Conservation (phyloP, 1,284 basidiomycete genomes). For the Irpex sp. region DNA sequence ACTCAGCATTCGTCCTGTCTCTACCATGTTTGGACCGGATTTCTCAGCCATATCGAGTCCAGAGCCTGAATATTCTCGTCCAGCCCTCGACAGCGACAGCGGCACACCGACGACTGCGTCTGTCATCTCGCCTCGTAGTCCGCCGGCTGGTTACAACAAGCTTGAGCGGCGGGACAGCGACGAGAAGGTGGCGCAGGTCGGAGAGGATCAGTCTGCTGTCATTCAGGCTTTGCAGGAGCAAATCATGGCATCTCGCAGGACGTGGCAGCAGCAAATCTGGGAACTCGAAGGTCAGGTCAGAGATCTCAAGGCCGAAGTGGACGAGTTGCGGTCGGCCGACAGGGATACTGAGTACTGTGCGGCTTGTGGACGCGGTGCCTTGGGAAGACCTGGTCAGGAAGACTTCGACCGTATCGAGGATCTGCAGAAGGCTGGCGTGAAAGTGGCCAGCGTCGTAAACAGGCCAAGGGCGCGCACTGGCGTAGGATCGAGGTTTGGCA, state of each 20-base stretch:
- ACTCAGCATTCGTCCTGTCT: conserved; percentile 72
- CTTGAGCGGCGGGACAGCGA: conserved; percentile 29
- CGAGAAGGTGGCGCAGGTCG: conserved; percentile 29
- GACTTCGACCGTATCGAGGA: conserved; percentile 18
- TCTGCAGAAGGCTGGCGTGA: conserved; percentile 24
- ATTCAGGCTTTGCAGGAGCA: conserved; percentile 61
- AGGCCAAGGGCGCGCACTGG: conserved; percentile 67
- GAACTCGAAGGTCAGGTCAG: conserved; percentile 72
- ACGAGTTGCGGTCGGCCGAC: conserved; percentile 44
- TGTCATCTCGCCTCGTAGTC: conserved; percentile 50
- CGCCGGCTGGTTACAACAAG: conserved; percentile 28
- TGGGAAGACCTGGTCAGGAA: conserved; percentile 11
- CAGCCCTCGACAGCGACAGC: conserved; percentile 38
- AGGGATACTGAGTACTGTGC: conserved; percentile 47
- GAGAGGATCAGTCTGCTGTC: conserved; percentile 44
- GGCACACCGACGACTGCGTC: conserved; percentile 40
- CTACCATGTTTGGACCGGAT: conserved; percentile 68
- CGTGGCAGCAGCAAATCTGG: conserved; percentile 69
- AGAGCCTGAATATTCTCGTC: conserved; percentile 26
- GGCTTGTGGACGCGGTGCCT: conserved; percentile 51
- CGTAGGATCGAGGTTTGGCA: conserved; percentile 54
- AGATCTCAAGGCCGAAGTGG: conserved; percentile 65
- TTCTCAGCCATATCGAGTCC: conserved; percentile 55
- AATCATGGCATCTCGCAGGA: conserved; percentile 51
- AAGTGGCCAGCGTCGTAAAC: conserved; percentile 49